Percentiles rank a stretch among this genome's conserved stretches.
Evolutionary conservation across 345 rosid species (phyloP).

Genomic region (Arabidopsis arenosa): DNA sequence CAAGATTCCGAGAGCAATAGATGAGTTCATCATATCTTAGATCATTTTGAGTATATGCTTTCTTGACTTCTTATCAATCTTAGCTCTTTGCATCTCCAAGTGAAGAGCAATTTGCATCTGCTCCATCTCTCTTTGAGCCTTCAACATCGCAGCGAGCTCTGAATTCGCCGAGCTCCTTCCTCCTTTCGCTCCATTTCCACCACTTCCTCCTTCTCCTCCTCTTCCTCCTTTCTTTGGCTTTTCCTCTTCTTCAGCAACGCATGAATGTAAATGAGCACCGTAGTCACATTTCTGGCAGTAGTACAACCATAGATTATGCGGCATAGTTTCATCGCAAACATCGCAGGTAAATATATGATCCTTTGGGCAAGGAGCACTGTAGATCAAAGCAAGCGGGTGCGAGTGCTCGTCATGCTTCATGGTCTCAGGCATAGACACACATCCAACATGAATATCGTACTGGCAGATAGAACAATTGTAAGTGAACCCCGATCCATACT

Average conservation of each 20-base stretch:
- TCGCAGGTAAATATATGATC: background rate
- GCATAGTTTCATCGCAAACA: conserved; percentile 5
- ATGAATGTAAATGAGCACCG: conserved; percentile 5
- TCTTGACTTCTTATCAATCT: conserved; percentile 11
- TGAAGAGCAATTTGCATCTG: conserved; percentile 1
- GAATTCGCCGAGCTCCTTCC: conserved; percentile 9
- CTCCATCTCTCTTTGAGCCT: conserved; percentile 17
- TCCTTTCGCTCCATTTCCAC: background rate
- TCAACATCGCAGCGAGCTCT: conserved; percentile 8
- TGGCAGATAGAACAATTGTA: background rate
- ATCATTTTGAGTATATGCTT: conserved; percentile 8
- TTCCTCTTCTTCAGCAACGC: background rate
- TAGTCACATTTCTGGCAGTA: conserved; percentile 3
- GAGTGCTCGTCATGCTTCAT: background rate
- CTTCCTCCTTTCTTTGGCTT: conserved; percentile 1
- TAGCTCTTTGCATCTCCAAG: conserved; percentile 17
- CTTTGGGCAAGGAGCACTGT: background rate
- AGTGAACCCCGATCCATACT: conserved; percentile 7
- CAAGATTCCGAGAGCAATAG: background rate
- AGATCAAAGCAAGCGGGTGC: background rate
- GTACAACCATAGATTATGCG: background rate
- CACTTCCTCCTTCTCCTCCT: conserved; percentile 6
- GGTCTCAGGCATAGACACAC: conserved; percentile 10
- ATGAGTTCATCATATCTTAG: background rate
- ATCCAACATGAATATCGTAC: conserved; percentile 8